Base-by-base conservation (phyloP, 306 rosid species). In the Calophaca sinica region DNA sequence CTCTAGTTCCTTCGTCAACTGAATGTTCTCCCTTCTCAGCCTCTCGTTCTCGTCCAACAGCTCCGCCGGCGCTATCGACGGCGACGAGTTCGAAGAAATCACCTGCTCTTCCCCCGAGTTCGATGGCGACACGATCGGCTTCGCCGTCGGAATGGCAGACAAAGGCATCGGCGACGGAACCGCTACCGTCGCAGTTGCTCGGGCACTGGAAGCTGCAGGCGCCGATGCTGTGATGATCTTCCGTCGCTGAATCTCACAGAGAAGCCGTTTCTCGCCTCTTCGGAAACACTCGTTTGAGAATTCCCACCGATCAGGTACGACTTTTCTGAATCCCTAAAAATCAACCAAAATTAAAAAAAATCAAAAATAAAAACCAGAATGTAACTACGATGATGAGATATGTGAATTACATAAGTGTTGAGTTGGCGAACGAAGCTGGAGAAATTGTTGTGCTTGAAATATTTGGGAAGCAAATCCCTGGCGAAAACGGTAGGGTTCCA, bases 391-490 rank as follows among this genome's bases (percentile, higher is more conserved):
- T 15, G 42, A 32, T 60, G 66, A 60, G 66, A 35, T 12, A 32
- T 0, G 7, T 9, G 49, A 68, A 53, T 65, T 87, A 94, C 99
- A 60, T 94, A 94, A 75, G 97, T 94, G 73, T 94, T 94, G 74
- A 94, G 96, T 65, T 90, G 97, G 38, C 99, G 89, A 64, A 93
- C 96, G 62, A 96, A 92, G 88, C 98, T 92, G 2, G 98, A 90
- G 85, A 96, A 96, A 81, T 92, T 96, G 74, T 90, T 90, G 74
- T 93, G 98, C 80, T 93, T 93, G 74, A 93, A 93, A 80, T 79
- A 85, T 71, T 93, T 89, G 0, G 98, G 98, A 2, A 93, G 90
- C 85, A 93, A 84, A 80, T 93, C 97, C 20, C 86, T 86, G 12
- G 99, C 96, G 68, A 94, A 94, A 53, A 89, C 84, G 65, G 93